Percentiles rank a stretch among this genome's conserved stretches.
Conservation (phyloP, 139 green algal genomes). For the Coelastrella sp. region DNA sequence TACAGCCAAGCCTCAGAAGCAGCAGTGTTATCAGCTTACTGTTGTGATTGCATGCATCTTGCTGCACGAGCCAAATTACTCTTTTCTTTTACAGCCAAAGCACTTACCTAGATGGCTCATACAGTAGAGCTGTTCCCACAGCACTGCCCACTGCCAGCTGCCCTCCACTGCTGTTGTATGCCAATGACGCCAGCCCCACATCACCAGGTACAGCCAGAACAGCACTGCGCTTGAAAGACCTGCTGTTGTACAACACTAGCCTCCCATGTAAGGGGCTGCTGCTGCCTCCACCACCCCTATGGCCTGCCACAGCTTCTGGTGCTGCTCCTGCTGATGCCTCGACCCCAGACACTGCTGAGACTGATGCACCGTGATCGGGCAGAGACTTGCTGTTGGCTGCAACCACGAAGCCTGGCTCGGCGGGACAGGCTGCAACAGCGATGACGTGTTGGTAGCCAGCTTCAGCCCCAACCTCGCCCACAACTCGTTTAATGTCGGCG, state of each 20-base stretch:
- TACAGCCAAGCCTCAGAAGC: too few species aligned
- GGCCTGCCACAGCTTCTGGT: neutral
- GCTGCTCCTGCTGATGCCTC: neutral
- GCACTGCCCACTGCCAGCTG: slow-evolving; percentile 32
- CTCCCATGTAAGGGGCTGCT: neutral
- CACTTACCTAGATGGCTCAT: slow-evolving; percentile 11
- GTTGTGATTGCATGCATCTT: too few species aligned
- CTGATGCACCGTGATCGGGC: neutral
- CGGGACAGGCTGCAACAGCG: neutral
- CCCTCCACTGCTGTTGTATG: slow-evolving; percentile 35
- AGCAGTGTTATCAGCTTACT: too few species aligned
- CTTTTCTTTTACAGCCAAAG: too few species aligned
- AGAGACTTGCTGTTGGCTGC: slow-evolving; percentile 10
- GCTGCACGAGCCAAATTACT: too few species aligned
- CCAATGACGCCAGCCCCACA: slow-evolving; percentile 21
- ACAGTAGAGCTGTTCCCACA: slow-evolving; percentile 25
- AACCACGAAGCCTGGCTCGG: slow-evolving; percentile 8
- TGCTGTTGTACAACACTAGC: slow-evolving; percentile 1
- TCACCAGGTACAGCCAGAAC: slow-evolving; percentile 16
- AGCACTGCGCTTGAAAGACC: slow-evolving; percentile 38
- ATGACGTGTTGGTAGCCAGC: neutral
- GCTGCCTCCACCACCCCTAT: too few species aligned
- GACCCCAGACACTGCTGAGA: neutral
- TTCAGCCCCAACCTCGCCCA: slow-evolving; percentile 48
- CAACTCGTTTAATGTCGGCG: slow-evolving; percentile 59